These are phyloP conservation scores for Cryptococcus hybrid DNA, from an alignment of 1,284 basidiomycete genomes.

Conservation along the genomic window DNA sequence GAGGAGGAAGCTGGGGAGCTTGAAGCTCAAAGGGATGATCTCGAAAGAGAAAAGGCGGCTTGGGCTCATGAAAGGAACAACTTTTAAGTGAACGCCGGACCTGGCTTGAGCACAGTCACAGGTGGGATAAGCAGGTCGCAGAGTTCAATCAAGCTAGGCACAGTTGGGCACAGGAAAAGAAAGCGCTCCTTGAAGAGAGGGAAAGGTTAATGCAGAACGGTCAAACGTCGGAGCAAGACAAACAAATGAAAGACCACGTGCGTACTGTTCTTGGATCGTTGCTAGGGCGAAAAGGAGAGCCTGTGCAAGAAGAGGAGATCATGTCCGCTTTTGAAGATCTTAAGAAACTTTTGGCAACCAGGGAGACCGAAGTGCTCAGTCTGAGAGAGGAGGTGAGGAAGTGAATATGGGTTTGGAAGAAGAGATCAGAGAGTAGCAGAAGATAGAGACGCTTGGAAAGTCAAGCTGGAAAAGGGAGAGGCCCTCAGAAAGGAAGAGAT, in stretches of 20 bases:
- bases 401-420: constrained; percentile 58
- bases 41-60: constrained; percentile 58
- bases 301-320: constrained; percentile 21
- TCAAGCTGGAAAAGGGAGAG: constrained; percentile 58
- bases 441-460: constrained; percentile 58
- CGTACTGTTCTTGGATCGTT: constrained; percentile 43
- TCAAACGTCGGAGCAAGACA: constrained; percentile 39
- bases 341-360: background rate
- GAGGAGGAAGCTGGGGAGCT: constrained; percentile 32
- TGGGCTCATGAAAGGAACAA: constrained; percentile 48
- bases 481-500: constrained; percentile 54
- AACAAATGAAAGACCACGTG: constrained; percentile 45
- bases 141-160: constrained; percentile 7
- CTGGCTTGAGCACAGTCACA: constrained; percentile 24
- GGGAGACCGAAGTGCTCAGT: constrained; percentile 12
- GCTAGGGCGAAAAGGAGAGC: constrained; percentile 19
- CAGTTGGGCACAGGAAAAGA: constrained; percentile 19
- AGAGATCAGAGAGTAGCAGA: constrained; percentile 60
- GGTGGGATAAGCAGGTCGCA: constrained; percentile 11
- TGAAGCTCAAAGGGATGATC: constrained; percentile 33
- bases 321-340: constrained; percentile 1
- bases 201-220: constrained; percentile 20
- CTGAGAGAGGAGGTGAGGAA: constrained; percentile 45
- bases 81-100: constrained; percentile 18
- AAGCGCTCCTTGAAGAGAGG: constrained; percentile 16